Percentiles rank a stretch among this genome's conserved stretches.
phyloP scores from a whole-genome alignment of 805 yeast species.

The Nakazawaea holstii region DNA sequence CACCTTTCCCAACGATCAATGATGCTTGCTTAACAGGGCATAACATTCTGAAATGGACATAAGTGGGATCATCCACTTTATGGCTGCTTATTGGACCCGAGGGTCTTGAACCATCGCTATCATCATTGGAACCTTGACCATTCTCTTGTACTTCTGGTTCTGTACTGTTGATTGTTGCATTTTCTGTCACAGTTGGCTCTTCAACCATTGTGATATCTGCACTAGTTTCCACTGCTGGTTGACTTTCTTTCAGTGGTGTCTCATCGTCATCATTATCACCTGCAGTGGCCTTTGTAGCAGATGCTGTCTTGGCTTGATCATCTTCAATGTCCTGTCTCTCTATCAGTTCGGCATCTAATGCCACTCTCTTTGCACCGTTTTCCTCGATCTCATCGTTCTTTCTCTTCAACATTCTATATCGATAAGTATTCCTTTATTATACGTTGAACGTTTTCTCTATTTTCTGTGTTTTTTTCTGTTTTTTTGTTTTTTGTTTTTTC shows the following conservation, averaged over 20 bases:
- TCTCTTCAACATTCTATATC: slow-evolving; percentile 42
- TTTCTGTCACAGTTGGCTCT: background rate
- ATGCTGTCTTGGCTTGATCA: slow-evolving; percentile 38
- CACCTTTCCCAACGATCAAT: slow-evolving; percentile 71
- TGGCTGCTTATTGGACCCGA: slow-evolving; percentile 31
- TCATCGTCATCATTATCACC: background rate
- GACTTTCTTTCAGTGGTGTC: background rate
- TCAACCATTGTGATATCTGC: slow-evolving; percentile 11
- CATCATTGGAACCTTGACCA: slow-evolving; percentile 4
- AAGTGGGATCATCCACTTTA: slow-evolving; percentile 50
- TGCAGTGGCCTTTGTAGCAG: slow-evolving; percentile 24
- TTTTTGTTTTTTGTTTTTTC: background rate
- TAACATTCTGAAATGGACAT: slow-evolving; percentile 66
- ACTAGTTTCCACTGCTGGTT: background rate
- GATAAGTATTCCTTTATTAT: too few relatives aligned
- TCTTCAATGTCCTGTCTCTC: slow-evolving; percentile 36
- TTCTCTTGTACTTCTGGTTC: background rate
- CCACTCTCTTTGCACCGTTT: slow-evolving; percentile 60
- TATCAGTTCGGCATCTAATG: slow-evolving; percentile 57
- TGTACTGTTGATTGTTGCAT: background rate
- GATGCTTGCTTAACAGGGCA: slow-evolving; percentile 76
- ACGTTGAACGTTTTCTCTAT: background rate
- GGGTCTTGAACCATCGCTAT: slow-evolving; percentile 1
- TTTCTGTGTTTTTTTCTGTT: background rate
- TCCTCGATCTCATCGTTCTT: slow-evolving; percentile 63